A percentile compares a stretch with the other conserved stretches of the same genome.
Evolutionary conservation across 345 rosid genomes (phyloP).

Genomic region (Barbarea vulgaris): DNA sequence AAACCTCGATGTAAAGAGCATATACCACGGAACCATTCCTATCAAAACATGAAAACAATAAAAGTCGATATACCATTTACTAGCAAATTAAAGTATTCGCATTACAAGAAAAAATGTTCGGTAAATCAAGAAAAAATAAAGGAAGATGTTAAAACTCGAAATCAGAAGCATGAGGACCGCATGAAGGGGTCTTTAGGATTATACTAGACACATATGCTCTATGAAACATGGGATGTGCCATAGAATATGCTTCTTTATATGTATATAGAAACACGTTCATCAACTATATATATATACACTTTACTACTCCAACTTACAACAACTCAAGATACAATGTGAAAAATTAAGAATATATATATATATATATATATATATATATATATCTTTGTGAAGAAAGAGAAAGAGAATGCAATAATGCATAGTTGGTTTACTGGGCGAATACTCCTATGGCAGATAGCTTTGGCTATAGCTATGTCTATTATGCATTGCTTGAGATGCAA

Average conservation of each 20-base stretch:
- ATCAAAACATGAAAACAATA: conserved; percentile 22
- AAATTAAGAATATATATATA: not conserved
- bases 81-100: not conserved
- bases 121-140: not conserved
- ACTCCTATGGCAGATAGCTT: conserved; percentile 35
- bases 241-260: conserved; percentile 28
- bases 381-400: conserved; percentile 14
- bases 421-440: conserved; percentile 36
- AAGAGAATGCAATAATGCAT: conserved; percentile 10
- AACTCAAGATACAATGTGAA: conserved; percentile 16
- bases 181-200: conserved; percentile 28
- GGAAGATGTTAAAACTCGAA: not conserved
- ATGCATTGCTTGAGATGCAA: conserved; percentile 15
- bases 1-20: conserved; percentile 18
- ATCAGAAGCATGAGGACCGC: conserved; percentile 31
- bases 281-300: conserved; percentile 20
- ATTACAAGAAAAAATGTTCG: not conserved
- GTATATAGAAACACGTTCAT: not conserved
- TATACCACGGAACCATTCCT: conserved; percentile 32
- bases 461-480: not conserved
- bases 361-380: no score
- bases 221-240: conserved; percentile 31
- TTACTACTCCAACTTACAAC: conserved; percentile 17
- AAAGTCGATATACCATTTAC: not conserved
- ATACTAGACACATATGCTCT: conserved; percentile 37